These are phyloP conservation scores for Fusarium sp. DNA, from an alignment of 2,329 filamentous ascomycete genomes.

Conservation along the genomic window DNA sequence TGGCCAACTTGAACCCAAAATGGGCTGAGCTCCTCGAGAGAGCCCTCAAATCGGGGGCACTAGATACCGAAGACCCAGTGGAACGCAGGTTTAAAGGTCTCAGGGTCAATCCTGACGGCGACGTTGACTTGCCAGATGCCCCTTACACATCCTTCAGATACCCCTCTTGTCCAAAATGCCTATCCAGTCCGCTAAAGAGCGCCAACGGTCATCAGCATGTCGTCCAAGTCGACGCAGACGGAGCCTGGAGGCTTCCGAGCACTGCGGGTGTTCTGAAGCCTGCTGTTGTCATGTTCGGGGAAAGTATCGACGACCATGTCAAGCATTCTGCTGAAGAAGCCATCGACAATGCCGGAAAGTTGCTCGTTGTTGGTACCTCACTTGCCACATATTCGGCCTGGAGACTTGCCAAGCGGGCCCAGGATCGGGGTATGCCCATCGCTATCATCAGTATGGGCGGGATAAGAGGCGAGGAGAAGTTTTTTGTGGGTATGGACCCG, in stretches of 20 bases:
- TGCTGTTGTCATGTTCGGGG: slow-evolving; percentile 96
- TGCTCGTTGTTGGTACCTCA: slow-evolving; percentile 89
- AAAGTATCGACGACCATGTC: slow-evolving; percentile 78
- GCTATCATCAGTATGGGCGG: slow-evolving; percentile 91
- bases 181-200: slow-evolving; percentile 71
- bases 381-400: slow-evolving; percentile 96
- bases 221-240: slow-evolving; percentile 82
- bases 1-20: slow-evolving; percentile 84
- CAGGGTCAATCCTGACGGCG: slow-evolving; percentile 92
- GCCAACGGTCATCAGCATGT: slow-evolving; percentile 66
- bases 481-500: slow-evolving; percentile 71
- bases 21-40: slow-evolving; percentile 84
- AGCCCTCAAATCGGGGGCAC: slow-evolving; percentile 78
- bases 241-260: slow-evolving; percentile 77
- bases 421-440: slow-evolving; percentile 85
- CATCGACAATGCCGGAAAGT: slow-evolving; percentile 79
- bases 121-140: slow-evolving; percentile 89
- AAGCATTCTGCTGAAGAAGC: slow-evolving; percentile 83
- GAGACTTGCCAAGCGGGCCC: slow-evolving; percentile 86
- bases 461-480: slow-evolving; percentile 80
- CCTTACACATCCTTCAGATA: slow-evolving; percentile 93
- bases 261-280: slow-evolving; percentile 89
- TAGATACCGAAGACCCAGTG: slow-evolving; percentile 81
- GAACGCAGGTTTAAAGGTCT: slow-evolving; percentile 77
- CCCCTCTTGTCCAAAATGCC: slow-evolving; percentile 86